Conservation (phyloP, 169 alveolate genomes). For the Cryptosporidium ryanae region DNA sequence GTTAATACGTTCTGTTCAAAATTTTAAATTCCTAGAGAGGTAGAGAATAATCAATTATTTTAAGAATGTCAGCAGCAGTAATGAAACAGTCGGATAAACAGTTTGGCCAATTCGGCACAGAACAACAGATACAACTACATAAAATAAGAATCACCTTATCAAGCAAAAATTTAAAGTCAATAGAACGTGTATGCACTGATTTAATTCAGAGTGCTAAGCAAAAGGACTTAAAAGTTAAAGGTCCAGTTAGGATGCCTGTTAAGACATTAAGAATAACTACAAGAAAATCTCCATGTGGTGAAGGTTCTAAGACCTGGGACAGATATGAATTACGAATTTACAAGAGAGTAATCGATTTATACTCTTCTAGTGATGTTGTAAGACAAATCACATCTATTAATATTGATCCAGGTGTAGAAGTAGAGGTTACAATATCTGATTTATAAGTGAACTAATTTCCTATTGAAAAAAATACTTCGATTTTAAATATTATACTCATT, state of each 20-base stretch:
- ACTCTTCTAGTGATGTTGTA: slow-evolving; percentile 96
- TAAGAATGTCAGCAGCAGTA: slow-evolving; percentile 67
- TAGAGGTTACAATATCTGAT: slow-evolving; percentile 93
- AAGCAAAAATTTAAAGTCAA: slow-evolving; percentile 89
- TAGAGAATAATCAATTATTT: neutral
- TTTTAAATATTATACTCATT: too few species aligned
- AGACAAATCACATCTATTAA: slow-evolving; percentile 95
- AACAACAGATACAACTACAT: slow-evolving; percentile 90
- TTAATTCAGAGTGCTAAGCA: slow-evolving; percentile 93
- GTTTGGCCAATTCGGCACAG: slow-evolving; percentile 78
- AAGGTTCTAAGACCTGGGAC: slow-evolving; percentile 98
- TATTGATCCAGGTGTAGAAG: slow-evolving; percentile 97
- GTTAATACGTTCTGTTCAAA: too few species aligned
- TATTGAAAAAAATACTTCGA: too few species aligned
- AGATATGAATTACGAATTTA: slow-evolving; percentile 96
- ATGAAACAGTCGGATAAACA: slow-evolving; percentile 66
- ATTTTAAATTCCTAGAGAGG: slow-evolving; percentile 3
- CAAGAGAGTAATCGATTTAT: slow-evolving; percentile 97
- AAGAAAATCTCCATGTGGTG: slow-evolving; percentile 98
- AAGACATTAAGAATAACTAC: slow-evolving; percentile 94
- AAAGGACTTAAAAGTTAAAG: slow-evolving; percentile 91
- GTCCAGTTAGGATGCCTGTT: slow-evolving; percentile 98
- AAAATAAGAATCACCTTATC: slow-evolving; percentile 92
- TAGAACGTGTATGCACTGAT: slow-evolving; percentile 93
- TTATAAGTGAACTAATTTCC: slow-evolving; percentile 63